phyloP scores from a whole-genome alignment of 306 rosid species.

The Vigna angularis region DNA sequence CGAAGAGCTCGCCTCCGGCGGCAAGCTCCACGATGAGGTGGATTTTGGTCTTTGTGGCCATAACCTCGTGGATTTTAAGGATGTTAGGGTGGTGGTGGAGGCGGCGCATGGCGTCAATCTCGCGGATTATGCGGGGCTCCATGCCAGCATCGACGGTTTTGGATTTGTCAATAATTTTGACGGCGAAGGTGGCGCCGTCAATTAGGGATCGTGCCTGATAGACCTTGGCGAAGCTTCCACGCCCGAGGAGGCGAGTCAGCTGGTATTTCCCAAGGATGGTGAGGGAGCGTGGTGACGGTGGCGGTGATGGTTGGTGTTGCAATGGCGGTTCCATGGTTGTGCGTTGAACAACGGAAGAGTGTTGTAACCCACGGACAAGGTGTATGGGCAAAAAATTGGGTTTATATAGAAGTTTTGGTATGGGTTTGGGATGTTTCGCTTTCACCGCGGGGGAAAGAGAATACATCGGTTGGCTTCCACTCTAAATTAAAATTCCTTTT shows the following conservation, averaged over 20 bases:
- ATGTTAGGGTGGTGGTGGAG: slow-evolving; percentile 79
- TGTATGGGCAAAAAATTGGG: neutral
- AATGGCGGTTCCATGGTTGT: slow-evolving; percentile 58
- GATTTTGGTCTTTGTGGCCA: slow-evolving; percentile 87
- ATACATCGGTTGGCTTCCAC: neutral
- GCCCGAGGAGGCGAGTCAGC: slow-evolving; percentile 64
- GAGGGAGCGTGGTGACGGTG: slow-evolving; percentile 1
- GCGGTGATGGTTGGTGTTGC: neutral
- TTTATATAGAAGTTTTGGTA: slow-evolving; percentile 29
- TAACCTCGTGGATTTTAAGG: slow-evolving; percentile 74
- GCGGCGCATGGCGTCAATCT: slow-evolving; percentile 81
- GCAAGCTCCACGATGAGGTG: slow-evolving; percentile 85
- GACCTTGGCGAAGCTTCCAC: slow-evolving; percentile 89
- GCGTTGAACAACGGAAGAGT: neutral
- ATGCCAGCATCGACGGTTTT: slow-evolving; percentile 58
- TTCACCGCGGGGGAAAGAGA: neutral
- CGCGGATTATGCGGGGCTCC: slow-evolving; percentile 77
- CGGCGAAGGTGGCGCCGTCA: slow-evolving; percentile 66
- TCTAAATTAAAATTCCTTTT: neutral
- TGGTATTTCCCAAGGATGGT: slow-evolving; percentile 73
- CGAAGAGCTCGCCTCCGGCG: slow-evolving; percentile 72
- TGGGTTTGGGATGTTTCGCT: slow-evolving; percentile 13
- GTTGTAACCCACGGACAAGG: neutral
- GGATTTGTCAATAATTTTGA: slow-evolving; percentile 78
- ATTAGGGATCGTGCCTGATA: slow-evolving; percentile 58